Evolutionary conservation across 176 grass and related monocot species (phyloP).

Genomic region (Thalia dealbata): DNA sequence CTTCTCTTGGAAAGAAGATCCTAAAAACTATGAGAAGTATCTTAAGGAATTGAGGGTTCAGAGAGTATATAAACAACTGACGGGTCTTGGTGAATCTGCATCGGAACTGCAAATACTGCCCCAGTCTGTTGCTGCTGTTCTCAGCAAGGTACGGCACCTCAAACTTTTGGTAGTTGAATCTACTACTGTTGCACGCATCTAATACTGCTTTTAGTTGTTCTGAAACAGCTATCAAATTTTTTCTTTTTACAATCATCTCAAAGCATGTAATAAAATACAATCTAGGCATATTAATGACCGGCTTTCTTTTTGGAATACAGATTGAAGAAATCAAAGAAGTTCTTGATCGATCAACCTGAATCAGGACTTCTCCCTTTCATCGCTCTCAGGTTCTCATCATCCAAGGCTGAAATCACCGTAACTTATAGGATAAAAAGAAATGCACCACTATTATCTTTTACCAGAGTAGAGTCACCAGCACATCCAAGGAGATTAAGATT

Average conservation of each 20-base stretch:
- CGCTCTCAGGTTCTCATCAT: neutral
- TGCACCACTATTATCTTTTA: neutral
- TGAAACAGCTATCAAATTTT: neutral
- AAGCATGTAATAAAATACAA: too few relatives aligned
- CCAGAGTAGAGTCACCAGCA: neutral
- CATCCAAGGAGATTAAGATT: neutral
- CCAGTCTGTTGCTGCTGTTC: slow-evolving; percentile 48
- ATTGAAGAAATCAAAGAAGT: slow-evolving; percentile 63
- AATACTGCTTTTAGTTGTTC: neutral
- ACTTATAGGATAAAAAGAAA: neutral
- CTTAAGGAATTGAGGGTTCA: slow-evolving; percentile 65
- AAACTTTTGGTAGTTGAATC: neutral
- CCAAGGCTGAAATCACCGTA: neutral
- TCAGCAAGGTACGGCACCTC: slow-evolving; percentile 55
- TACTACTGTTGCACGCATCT: neutral
- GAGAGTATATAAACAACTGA: slow-evolving; percentile 45
- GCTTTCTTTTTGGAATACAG: slow-evolving; percentile 39
- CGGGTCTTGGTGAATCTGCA: slow-evolving; percentile 39
- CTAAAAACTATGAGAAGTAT: slow-evolving; percentile 53
- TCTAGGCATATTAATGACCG: neutral
- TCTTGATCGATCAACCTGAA: slow-evolving; percentile 31
- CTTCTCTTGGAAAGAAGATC: slow-evolving; percentile 70
- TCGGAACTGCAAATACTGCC: slow-evolving; percentile 59
- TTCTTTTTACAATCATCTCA: neutral
- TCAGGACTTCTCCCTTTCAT: neutral